A percentile compares a stretch with the other conserved stretches of the same genome.
Evolutionary conservation across 2,329 filamentous ascomycete genomes (phyloP).

Genomic region (Phyllosticta ampelicida): DNA sequence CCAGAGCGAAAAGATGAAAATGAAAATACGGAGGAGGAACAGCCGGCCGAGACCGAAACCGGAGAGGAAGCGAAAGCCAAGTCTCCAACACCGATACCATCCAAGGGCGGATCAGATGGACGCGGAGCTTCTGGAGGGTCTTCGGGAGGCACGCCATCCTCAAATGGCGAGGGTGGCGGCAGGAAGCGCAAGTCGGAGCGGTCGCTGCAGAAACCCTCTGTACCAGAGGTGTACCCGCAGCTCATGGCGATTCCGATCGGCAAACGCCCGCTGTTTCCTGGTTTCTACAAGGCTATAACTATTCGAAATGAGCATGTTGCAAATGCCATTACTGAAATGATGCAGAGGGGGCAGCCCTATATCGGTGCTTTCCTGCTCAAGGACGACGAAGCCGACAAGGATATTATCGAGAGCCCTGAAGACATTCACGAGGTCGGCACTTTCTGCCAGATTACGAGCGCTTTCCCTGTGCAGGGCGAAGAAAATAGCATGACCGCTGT

Average conservation of each 20-base stretch:
- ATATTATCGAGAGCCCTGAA: slow-evolving; percentile 78
- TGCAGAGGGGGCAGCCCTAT: slow-evolving; percentile 93
- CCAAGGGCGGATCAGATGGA: slow-evolving; percentile 43
- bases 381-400: slow-evolving; percentile 86
- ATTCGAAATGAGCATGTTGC: slow-evolving; percentile 89
- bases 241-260: slow-evolving; percentile 96
- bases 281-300: slow-evolving; percentile 98
- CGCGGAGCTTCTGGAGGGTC: slow-evolving; percentile 49
- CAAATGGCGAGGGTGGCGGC: slow-evolving; percentile 46
- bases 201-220: slow-evolving; percentile 72
- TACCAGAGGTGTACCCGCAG: slow-evolving; percentile 93
- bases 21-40: slow-evolving; percentile 30
- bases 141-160: slow-evolving; percentile 28
- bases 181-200: slow-evolving; percentile 58
- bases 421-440: slow-evolving; percentile 95
- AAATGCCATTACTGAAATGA: slow-evolving; percentile 86
- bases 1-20: slow-evolving; percentile 31
- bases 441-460: slow-evolving; percentile 95
- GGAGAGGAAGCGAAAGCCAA: slow-evolving; percentile 35
- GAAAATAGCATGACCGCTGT: slow-evolving; percentile 82
- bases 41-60: slow-evolving; percentile 32
- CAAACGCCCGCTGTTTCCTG: slow-evolving; percentile 85
- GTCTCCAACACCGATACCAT: slow-evolving; percentile 39
- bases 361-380: slow-evolving; percentile 96
- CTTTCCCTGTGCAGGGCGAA: slow-evolving; percentile 82